Evolutionary conservation across 768 basidiomycete genomes (phyloP), one percentile per base, ranked within the genome.

Genomic region (Lentinula lateritia): DNA sequence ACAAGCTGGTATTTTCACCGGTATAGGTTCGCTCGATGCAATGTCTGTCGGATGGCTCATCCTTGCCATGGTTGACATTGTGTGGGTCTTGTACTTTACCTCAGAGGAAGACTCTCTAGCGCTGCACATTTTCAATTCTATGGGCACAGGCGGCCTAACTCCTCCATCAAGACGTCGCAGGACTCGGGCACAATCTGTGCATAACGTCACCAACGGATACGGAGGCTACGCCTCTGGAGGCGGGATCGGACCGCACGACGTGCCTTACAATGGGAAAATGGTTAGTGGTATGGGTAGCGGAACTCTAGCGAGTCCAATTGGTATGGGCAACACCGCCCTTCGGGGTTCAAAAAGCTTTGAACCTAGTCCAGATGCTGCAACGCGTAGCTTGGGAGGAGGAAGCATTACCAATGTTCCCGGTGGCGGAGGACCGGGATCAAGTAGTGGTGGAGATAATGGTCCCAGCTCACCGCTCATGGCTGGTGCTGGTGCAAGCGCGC

Each of bases 61-160:
- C 64, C 84, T 96, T 58, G 79, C 94, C 36, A 83, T 98, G 64
- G 91, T 95, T 61, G 82, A 98, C 80, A 91, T 98, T 70, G 75
- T 98, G 62, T 99, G 96, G 96, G 86, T 95, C 13, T 84, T 98
- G 62, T 97, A 93, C 79, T 96, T 99, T 74, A 97, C 95, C 2
- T 92, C 95, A 1, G 95, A 98, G 69, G 95, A 97, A 68, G 94
- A 95, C 70, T 93, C 94, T 0, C 86, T 93, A 64, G 75, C 82
- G 34, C 83, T 94, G 54, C 83, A 95, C 73, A 67, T 96, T 64
- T 92, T 97, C 83, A 95, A 93, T 73, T 82, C 85, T n/a, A 77
- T 92, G 68, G 92, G 92, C 58, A 90, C 90, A 42, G 92, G 92
- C 58, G 91, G 92, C 45, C 87, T 93, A 53, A 86, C 89, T 1